Evolutionary conservation across 495 filamentous ascomycete genomes (phyloP).

Genomic region (Letharia columbiana): DNA sequence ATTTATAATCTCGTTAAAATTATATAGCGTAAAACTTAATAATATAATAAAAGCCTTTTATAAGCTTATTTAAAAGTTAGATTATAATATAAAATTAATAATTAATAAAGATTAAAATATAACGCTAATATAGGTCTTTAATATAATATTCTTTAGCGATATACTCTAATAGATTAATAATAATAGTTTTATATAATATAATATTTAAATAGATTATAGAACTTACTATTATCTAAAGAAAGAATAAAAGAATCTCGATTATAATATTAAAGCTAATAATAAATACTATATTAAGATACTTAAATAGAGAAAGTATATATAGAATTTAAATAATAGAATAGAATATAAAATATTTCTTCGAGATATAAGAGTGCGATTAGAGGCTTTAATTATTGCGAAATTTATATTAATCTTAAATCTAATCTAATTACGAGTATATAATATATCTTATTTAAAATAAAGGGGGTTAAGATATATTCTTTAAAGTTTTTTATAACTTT

Average conservation of each 20-base stretch:
- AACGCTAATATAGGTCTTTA: constrained; percentile 1
- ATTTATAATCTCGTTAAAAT: not conserved
- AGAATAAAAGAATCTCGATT: no score
- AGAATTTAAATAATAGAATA: no score
- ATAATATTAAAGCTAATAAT: no score
- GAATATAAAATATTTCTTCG: no score
- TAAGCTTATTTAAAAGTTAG: constrained; percentile 12
- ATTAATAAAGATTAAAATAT: constrained; percentile 8
- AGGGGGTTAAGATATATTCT: not conserved
- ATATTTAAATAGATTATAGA: not conserved
- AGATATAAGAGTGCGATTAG: no score
- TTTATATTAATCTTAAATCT: not conserved
- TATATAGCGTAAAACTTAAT: constrained; percentile 12
- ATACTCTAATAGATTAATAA: constrained; percentile 11
- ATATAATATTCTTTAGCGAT: constrained; percentile 4
- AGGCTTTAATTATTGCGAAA: no score
- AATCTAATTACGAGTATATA: constrained; percentile 8
- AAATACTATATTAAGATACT: no score
- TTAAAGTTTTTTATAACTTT: no score
- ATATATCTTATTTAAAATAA: constrained; percentile 8
- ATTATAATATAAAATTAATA: constrained; percentile 2
- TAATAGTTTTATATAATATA: not conserved
- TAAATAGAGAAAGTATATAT: no score
- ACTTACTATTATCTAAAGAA: no score
- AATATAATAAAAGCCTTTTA: constrained; percentile 10